phyloP scores from a whole-genome alignment of 495 filamentous ascomycete species.

The Rusavskia elegans region DNA sequence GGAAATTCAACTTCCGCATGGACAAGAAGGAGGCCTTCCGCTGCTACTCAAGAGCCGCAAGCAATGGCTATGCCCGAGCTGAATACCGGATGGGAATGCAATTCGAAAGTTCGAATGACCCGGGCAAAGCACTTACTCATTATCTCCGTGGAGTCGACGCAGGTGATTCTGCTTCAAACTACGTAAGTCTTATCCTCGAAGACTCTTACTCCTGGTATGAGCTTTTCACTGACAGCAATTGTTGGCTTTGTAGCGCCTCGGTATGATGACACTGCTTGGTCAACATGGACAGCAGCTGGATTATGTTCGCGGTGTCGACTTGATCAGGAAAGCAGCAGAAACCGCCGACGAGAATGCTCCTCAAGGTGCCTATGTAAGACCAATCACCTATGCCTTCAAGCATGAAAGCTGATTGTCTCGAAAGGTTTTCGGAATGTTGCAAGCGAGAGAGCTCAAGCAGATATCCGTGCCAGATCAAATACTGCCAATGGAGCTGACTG shows the following conservation, averaged over 20 bases:
- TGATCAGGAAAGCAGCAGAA: slow-evolving; percentile 68
- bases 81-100: slow-evolving; percentile 98
- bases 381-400: too few species aligned
- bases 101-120: slow-evolving; percentile 84
- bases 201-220: not conserved
- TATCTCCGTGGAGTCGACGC: slow-evolving; percentile 64
- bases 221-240: too few species aligned
- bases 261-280: slow-evolving; percentile 93
- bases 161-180: slow-evolving; percentile 84
- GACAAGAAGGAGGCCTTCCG: slow-evolving; percentile 91
- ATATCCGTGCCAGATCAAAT: slow-evolving; percentile 61
- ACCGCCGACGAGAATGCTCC: slow-evolving; percentile 94
- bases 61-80: slow-evolving; percentile 80
- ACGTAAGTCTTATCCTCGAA: slow-evolving; percentile 30
- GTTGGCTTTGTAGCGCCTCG: slow-evolving; percentile 41
- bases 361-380: slow-evolving; percentile 74
- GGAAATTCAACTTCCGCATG: slow-evolving; percentile 74
- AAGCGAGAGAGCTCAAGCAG: slow-evolving; percentile 77
- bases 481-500: slow-evolving; percentile 56
- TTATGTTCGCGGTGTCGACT: slow-evolving; percentile 56
- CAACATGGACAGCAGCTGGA: slow-evolving; percentile 83
- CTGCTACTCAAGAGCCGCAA: slow-evolving; percentile 70
- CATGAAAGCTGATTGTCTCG: not conserved
- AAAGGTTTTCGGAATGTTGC: slow-evolving; percentile 83
- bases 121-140: slow-evolving; percentile 75